A percentile compares a stretch with the other conserved stretches of the same genome.
Evolutionary conservation across 148 eudicot species (phyloP).

Genomic region (Talinum fruticosum): DNA sequence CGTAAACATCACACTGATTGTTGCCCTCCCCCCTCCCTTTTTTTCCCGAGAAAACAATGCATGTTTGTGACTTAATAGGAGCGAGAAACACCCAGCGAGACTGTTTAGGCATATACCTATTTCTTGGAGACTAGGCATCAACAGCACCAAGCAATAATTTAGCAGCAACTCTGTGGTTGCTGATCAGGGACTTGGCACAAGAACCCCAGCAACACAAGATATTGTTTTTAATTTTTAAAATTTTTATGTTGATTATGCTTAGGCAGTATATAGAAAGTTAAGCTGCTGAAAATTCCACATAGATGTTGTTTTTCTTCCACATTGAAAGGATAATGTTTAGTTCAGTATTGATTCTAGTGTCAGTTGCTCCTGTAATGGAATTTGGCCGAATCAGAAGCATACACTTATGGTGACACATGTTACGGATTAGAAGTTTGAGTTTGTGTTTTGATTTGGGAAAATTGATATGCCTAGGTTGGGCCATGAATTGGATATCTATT

Average conservation of each 20-base stretch:
- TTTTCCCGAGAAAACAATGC: too few relatives aligned
- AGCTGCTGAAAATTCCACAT: neutral
- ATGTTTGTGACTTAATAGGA: neutral
- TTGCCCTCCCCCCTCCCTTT: too few relatives aligned
- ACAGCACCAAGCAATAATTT: conserved; percentile 12
- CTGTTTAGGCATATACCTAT: conserved; percentile 11
- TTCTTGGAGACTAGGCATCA: neutral
- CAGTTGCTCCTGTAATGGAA: neutral
- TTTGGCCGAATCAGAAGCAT: neutral
- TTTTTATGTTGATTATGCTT: too few relatives aligned
- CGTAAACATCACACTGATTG: too few relatives aligned
- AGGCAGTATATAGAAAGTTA: neutral
- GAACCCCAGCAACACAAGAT: neutral
- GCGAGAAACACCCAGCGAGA: neutral
- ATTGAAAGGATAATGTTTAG: neutral
- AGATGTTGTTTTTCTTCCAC: too few relatives aligned
- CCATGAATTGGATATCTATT: neutral
- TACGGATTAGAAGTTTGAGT: neutral
- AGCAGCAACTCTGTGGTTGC: neutral
- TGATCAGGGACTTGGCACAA: neutral
- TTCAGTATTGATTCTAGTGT: neutral
- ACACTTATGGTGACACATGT: neutral
- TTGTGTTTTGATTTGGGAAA: neutral
- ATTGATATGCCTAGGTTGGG: neutral
- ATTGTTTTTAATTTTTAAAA: neutral